Evolutionary conservation across 768 basidiomycete species (phyloP).

Genomic region (Xanthoconium stramineum): DNA sequence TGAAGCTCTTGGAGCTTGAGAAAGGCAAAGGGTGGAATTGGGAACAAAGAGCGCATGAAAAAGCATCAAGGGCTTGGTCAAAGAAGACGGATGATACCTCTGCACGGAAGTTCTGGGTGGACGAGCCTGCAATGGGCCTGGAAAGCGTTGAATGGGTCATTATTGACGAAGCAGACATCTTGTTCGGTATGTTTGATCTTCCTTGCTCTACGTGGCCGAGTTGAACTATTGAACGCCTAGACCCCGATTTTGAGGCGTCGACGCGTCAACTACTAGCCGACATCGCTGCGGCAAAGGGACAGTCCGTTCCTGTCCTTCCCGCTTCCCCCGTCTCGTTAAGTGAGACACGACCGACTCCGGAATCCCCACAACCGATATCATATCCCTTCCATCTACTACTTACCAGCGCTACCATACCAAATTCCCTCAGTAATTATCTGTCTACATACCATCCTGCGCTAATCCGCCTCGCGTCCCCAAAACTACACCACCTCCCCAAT

Average conservation of each 20-base stretch:
- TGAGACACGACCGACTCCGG: slow-evolving; percentile 1
- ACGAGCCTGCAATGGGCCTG: slow-evolving; percentile 58
- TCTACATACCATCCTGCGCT: slow-evolving; percentile 58
- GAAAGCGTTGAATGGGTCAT: slow-evolving; percentile 83
- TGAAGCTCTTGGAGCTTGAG: slow-evolving; percentile 60
- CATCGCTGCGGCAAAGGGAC: slow-evolving; percentile 59
- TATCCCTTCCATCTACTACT: slow-evolving; percentile 83
- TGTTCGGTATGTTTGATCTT: slow-evolving; percentile 59
- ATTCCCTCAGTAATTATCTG: slow-evolving; percentile 65
- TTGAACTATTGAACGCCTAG: slow-evolving; percentile 36
- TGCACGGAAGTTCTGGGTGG: slow-evolving; percentile 38
- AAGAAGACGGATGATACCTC: slow-evolving; percentile 27
- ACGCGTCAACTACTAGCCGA: slow-evolving; percentile 70
- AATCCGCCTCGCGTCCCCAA: slow-evolving; percentile 75
- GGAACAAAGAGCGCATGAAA: slow-evolving; percentile 28
- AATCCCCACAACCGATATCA: slow-evolving; percentile 23
- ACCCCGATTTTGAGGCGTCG: slow-evolving; percentile 76
- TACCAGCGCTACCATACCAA: slow-evolving; percentile 85
- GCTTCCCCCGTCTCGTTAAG: slow-evolving; percentile 19
- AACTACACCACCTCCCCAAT: slow-evolving; percentile 73
- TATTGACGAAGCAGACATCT: slow-evolving; percentile 87
- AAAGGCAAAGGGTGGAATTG: slow-evolving; percentile 54
- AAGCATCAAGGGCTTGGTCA: slow-evolving; percentile 22
- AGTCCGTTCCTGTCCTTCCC: slow-evolving; percentile 16
- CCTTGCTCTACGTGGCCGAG: neutral